Evolutionary conservation across 2,329 filamentous ascomycete genomes (phyloP), one percentile per base, ranked within the genome.

Genomic region (Akanthomyces lecanii): DNA sequence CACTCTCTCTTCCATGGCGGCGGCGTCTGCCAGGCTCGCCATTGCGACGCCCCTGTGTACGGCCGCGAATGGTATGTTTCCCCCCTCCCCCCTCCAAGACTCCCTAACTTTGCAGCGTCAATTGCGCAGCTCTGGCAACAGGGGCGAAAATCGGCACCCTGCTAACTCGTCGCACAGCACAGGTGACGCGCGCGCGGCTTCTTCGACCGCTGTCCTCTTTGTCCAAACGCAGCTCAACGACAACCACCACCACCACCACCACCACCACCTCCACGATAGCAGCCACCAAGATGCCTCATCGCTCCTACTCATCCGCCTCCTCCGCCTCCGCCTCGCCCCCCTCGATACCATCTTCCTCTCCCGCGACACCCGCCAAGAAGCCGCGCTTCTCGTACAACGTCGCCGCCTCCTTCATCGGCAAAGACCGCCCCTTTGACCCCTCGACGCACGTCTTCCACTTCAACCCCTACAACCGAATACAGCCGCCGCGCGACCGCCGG

Each of bases 321-420:
- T 54, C 62, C 18, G 36, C 57, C 38, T 57, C 62, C 14, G 8
- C 61, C 30, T 63, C 61, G 42, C 56, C 69, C 50, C 50, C 66
- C 14, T 65, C 71, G n/a, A 44, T 67, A 47, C 66, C 66, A 42
- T 68, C 72, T 25, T 33, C 53, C n/a, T 40, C 38, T 40, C 38
- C 38, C 38, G 12, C 55, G 21, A 25, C 12, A 2, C 3, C 44
- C 38, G 7, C 44, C 42, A 62, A 50, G 42, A 63, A 63, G 48
- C 67, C 75, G 23, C 71, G 69, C 55, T 85, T 91, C 71, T 84
- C 84, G 59, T 92, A 91, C 73, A 82, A 89, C 67, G 82, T 91
- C 64, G 88, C 89, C 36, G 89, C 89, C 6, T 90, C 90, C 5
- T 92, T 89, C 71, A 89, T 88, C 55, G 89, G 85, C 64, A 94